Percentiles rank a stretch among this genome's conserved stretches.
These are phyloP conservation scores for Fusarium pininemorale DNA, from an alignment of 2,329 filamentous ascomycete genomes.

Conservation along the genomic window DNA sequence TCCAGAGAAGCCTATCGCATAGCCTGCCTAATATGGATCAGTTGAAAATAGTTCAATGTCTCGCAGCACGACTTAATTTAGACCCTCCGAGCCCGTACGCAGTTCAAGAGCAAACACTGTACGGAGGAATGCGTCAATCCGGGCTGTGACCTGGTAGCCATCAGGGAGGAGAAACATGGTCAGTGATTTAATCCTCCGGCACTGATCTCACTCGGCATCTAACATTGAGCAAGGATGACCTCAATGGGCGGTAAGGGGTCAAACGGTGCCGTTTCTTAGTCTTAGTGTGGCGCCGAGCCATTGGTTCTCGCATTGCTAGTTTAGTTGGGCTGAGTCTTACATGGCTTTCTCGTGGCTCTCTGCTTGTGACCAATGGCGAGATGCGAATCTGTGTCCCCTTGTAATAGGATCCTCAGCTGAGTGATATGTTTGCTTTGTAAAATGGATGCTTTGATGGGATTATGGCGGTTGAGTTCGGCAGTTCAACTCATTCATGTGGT, in stretches of 20 bases:
- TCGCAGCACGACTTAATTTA: slow-evolving; percentile 4
- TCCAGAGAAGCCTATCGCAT: slow-evolving; percentile 2
- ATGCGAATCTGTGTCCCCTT: slow-evolving; percentile 1
- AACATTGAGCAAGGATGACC: background rate
- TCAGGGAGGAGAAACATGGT: background rate
- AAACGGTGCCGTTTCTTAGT: slow-evolving; percentile 19
- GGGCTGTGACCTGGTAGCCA: slow-evolving; percentile 5
- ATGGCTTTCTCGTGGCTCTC: slow-evolving; percentile 35
- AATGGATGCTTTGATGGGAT: background rate
- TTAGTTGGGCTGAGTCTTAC: slow-evolving; percentile 36
- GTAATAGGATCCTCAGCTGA: slow-evolving; percentile 20
- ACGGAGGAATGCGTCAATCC: slow-evolving; percentile 24
- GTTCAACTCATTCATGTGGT: background rate
- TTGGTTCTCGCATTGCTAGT: slow-evolving; percentile 30
- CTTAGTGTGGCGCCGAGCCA: slow-evolving; percentile 28
- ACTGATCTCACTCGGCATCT: background rate
- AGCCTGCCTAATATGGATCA: slow-evolving; percentile 17
- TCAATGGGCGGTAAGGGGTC: slow-evolving; percentile 14
- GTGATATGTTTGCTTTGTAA: background rate
- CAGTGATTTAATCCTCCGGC: slow-evolving; percentile 10
- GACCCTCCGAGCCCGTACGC: background rate
- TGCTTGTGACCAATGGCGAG: slow-evolving; percentile 10
- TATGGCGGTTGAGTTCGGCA: background rate
- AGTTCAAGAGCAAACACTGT: slow-evolving; percentile 20
- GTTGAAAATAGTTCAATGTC: background rate